Evolutionary conservation across 208 protist species (phyloP).

Genomic region (Endotrypanum monterogeii): DNA sequence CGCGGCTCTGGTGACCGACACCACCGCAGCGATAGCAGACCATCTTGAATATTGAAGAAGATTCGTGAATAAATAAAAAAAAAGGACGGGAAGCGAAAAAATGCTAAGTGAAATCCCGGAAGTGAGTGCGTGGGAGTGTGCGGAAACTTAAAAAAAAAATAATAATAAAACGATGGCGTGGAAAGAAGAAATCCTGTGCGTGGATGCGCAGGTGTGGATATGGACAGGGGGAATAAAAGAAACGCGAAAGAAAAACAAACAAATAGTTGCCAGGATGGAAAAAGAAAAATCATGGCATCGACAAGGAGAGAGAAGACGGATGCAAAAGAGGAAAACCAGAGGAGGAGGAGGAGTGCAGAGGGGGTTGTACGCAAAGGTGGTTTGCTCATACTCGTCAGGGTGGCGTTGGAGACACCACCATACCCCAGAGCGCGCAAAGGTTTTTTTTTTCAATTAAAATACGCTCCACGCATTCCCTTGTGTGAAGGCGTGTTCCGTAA

Average conservation of each 20-base stretch:
- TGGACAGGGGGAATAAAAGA: background rate
- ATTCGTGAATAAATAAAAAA: background rate
- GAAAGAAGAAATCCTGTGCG: background rate
- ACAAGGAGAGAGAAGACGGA: background rate
- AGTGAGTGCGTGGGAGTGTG: conserved; percentile 7
- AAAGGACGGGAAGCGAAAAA: conserved; percentile 5
- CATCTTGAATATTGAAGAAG: conserved; percentile 36
- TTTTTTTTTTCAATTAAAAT: no score
- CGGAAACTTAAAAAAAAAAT: conserved; percentile 7
- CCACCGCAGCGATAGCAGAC: conserved; percentile 89
- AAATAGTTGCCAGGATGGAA: background rate
- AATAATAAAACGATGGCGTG: background rate
- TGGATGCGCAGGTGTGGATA: background rate
- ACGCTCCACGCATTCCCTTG: background rate
- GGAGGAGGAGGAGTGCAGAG: background rate
- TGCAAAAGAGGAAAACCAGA: background rate
- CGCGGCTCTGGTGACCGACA: conserved; percentile 77
- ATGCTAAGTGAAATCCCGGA: conserved; percentile 5
- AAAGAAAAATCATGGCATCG: background rate
- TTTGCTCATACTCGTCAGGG: no score
- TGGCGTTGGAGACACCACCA: no score
- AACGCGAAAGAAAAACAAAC: no score
- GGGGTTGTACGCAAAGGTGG: background rate
- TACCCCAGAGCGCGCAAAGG: no score
- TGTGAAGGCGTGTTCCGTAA: background rate